Evolutionary conservation across 2,329 filamentous ascomycete genomes (phyloP), one percentile per base, ranked within the genome.

Genomic region (Microdochium paspali): DNA sequence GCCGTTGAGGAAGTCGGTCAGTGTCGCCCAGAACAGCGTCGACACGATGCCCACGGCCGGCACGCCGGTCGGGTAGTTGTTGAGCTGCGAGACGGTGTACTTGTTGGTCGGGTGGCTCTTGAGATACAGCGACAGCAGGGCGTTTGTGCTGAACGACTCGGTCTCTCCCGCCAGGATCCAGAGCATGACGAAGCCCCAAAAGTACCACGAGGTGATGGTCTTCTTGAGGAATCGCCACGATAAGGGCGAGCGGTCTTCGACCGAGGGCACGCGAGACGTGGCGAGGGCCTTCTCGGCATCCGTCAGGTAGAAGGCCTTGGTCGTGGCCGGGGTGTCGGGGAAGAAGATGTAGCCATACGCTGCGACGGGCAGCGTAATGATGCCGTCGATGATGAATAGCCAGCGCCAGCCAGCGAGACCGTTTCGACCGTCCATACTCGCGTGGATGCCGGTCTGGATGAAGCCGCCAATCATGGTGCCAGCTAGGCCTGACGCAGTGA

Each of bases 141-240:
- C 68, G 60, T 88, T 87, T 20, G 76, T 73, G 46, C 76, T 65
- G 57, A 63, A 70, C 1, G 62, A 49, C 46, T 66, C 62, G 18
- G 59, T 59, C 25, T 64, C 63, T 26, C 66, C 66, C 32, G 61
- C 62, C 42, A 67, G 62, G 0, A 65, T 53, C 20, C 66, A 60
- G 10, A 58, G 55, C 3, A 61, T 54, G 47, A 67, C 60, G 1
- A 60, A 59, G 2, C 60, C 59, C 2, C 64, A 54, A 46, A 65
- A 68, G 1, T 79, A 75, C 74, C 76, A 82, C 0, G 77, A 80
- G 0, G 67, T 65, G 10, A 85, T 68, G 15, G 82, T 73, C 42
- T 70, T 72, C 51, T 72, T 78, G 23, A 73, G 53, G 53, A 85
- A 83, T 1, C 0, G 69, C 66, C 64, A 49, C 24, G 61, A 66